A percentile compares a stretch with the other conserved stretches of the same genome.
Evolutionary conservation across 495 filamentous ascomycete genomes (phyloP).

Genomic region (Cercophora sp.): DNA sequence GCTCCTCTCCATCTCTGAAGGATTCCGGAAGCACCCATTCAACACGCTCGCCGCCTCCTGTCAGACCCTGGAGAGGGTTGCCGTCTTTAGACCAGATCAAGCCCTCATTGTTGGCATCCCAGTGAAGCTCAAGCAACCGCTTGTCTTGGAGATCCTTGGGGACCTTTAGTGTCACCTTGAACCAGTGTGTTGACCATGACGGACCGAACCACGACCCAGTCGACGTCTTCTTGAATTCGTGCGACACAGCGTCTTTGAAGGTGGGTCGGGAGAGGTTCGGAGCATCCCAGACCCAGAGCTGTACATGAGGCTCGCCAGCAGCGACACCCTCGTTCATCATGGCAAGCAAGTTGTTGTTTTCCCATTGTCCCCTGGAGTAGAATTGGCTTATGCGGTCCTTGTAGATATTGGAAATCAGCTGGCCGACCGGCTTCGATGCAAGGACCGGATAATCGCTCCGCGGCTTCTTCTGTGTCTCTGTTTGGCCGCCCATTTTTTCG

Average conservation of each 20-base stretch:
- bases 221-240: slow-evolving; percentile 70
- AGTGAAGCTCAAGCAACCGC: slow-evolving; percentile 84
- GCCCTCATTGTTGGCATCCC: slow-evolving; percentile 91
- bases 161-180: slow-evolving; percentile 73
- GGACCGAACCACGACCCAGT: slow-evolving; percentile 83
- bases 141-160: slow-evolving; percentile 67
- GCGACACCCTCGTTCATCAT: slow-evolving; percentile 73
- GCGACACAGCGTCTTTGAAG: slow-evolving; percentile 83
- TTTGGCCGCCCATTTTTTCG: slow-evolving; percentile 32
- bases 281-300: slow-evolving; percentile 81
- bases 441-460: slow-evolving; percentile 43
- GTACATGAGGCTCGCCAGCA: slow-evolving; percentile 70
- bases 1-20: slow-evolving; percentile 78
- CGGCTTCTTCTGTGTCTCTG: slow-evolving; percentile 25
- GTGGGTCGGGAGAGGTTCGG: slow-evolving; percentile 74
- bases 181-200: slow-evolving; percentile 99
- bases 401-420: slow-evolving; percentile 85
- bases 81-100: slow-evolving; percentile 87
- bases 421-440: slow-evolving; percentile 56
- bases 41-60: slow-evolving; percentile 81
- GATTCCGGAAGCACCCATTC: slow-evolving; percentile 85
- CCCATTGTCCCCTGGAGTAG: slow-evolving; percentile 75
- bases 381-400: slow-evolving; percentile 79
- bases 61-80: slow-evolving; percentile 84
- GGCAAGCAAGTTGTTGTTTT: slow-evolving; percentile 67